Conservation (phyloP, 345 rosid genomes). For the Adansonia digitata region DNA sequence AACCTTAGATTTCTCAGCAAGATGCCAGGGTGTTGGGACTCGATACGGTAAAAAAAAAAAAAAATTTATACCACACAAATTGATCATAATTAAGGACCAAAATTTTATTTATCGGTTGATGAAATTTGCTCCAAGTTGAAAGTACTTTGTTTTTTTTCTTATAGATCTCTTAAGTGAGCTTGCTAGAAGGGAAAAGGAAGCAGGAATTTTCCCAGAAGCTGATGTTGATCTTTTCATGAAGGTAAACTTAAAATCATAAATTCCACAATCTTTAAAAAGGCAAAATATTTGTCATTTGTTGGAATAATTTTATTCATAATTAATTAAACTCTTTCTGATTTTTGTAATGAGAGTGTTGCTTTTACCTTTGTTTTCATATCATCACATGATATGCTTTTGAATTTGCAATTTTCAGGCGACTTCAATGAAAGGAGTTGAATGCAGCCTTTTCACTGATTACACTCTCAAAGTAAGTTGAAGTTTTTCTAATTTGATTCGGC, state of each 20-base stretch:
- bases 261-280: background rate
- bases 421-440: conserved; percentile 61
- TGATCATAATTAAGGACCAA: background rate
- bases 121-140: background rate
- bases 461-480: conserved; percentile 60
- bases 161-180: conserved; percentile 71
- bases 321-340: no score
- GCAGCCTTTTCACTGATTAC: conserved; percentile 83
- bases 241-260: conserved; percentile 25
- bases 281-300: background rate
- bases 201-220: conserved; percentile 74
- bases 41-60: conserved; percentile 53
- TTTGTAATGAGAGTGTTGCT: background rate
- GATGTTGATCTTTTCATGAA: conserved; percentile 91
- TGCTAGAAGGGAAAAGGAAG: conserved; percentile 70
- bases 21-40: conserved; percentile 86
- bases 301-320: background rate
- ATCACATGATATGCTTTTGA: background rate
- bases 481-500: no score
- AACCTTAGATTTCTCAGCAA: conserved; percentile 90
- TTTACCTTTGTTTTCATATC: background rate
- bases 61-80: background rate
- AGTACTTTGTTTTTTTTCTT: background rate
- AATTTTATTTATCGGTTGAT: background rate
- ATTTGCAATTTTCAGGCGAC: conserved; percentile 52